Conservation (phyloP, 768 basidiomycete genomes). For the Saitozyma sp. region DNA sequence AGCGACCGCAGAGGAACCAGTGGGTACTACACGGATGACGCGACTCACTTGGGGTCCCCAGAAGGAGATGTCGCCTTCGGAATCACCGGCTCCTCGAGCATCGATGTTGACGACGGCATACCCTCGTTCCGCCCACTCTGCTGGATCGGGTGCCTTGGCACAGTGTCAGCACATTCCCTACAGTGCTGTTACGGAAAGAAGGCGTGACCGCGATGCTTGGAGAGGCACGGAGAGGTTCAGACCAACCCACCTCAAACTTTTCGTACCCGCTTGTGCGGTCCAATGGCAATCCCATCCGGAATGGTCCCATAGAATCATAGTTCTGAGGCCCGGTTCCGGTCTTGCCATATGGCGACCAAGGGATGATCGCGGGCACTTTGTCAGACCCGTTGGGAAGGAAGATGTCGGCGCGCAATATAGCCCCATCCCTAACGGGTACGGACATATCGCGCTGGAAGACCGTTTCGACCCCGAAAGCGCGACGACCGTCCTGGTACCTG, state of each 20-base stretch:
- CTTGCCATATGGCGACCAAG: slow-evolving; percentile 7
- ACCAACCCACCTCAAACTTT: background rate
- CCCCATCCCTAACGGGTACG: background rate
- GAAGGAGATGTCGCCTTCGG: slow-evolving; percentile 5
- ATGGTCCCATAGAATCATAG: background rate
- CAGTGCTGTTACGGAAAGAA: too few relatives aligned
- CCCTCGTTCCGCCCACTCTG: slow-evolving; percentile 6
- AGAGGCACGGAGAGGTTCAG: background rate
- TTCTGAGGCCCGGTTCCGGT: slow-evolving; percentile 1
- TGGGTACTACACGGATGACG: background rate
- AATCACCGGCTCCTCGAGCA: slow-evolving; percentile 8
- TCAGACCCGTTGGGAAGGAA: background rate
- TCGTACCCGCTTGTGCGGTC: slow-evolving; percentile 3
- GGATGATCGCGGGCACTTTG: background rate
- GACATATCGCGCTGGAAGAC: background rate
- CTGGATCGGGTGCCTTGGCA: slow-evolving; percentile 11
- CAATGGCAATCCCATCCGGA: background rate
- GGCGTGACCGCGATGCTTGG: background rate
- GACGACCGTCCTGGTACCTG: background rate
- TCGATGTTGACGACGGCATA: slow-evolving; percentile 14
- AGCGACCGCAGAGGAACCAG: too few relatives aligned
- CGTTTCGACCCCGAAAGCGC: background rate
- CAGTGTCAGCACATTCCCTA: background rate
- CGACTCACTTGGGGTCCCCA: slow-evolving; percentile 9
- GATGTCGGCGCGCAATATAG: background rate